These are phyloP conservation scores for Mycena filopes DNA, from an alignment of 768 basidiomycete genomes.

Conservation along the genomic window DNA sequence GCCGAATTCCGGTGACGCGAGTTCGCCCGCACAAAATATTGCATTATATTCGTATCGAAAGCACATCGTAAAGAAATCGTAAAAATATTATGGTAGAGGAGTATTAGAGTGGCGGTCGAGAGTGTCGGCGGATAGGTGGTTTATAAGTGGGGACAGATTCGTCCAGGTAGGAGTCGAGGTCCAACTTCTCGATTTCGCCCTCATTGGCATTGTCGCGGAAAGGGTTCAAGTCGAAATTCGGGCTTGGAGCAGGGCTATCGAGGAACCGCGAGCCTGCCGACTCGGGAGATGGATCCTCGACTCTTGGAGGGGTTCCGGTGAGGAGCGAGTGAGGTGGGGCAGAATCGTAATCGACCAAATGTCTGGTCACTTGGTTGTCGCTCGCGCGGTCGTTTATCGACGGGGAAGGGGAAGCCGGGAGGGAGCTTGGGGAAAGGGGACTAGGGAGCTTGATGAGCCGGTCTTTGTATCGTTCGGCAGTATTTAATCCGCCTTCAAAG, in stretches of 20 bases:
- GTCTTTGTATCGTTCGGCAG: not conserved
- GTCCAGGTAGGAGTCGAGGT: not conserved
- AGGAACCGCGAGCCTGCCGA: slow-evolving; percentile 10
- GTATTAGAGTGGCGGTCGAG: not conserved
- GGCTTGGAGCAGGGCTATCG: slow-evolving; percentile 5
- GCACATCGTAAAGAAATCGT: not conserved
- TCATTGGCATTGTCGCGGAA: not conserved
- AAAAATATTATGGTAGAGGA: not conserved
- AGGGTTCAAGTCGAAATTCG: not conserved
- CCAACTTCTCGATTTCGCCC: not conserved
- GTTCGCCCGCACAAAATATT: no score
- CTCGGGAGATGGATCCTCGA: not conserved
- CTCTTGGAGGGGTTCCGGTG: not conserved
- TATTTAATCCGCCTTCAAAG: slow-evolving; percentile 11
- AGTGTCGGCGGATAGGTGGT: not conserved
- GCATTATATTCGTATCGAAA: not conserved
- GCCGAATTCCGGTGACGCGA: slow-evolving; percentile 19
- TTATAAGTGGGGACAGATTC: not conserved
- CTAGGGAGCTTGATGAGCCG: not conserved
- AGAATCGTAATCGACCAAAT: slow-evolving; percentile 1
- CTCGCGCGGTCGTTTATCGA: not conserved
- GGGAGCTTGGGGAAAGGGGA: slow-evolving; percentile 8
- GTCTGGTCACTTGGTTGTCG: not conserved
- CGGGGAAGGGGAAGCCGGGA: not conserved
- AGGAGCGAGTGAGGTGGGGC: slow-evolving; percentile 13